Percentiles rank a stretch among this genome's conserved stretches.
These are phyloP conservation scores for Trichomonascaceae sp. DNA, from an alignment of 1,139 yeast species.

Conservation along the genomic window DNA sequence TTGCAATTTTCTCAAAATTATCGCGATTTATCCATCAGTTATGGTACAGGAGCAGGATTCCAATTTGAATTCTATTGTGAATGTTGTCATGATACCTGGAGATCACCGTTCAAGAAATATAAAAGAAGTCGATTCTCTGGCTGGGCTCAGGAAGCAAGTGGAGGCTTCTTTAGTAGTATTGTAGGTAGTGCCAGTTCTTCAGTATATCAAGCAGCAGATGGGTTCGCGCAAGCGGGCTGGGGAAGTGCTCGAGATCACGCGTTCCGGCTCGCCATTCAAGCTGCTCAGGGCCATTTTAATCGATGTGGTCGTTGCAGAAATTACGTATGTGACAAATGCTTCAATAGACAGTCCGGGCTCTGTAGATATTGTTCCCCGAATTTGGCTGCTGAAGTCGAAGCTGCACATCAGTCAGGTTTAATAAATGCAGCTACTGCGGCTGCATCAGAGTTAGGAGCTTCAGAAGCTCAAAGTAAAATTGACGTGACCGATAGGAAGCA, in stretches of 20 bases:
- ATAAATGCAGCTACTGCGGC: neutral
- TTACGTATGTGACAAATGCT: conserved; percentile 1
- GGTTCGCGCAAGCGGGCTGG: conserved; percentile 1
- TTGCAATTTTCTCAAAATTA: conserved; percentile 1
- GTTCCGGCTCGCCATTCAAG: neutral
- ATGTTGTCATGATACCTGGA: conserved; percentile 1
- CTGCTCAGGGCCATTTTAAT: neutral
- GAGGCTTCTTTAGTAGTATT: neutral
- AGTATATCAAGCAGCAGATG: neutral
- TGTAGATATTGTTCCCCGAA: conserved; percentile 2
- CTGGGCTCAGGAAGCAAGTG: neutral
- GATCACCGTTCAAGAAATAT: conserved; percentile 1
- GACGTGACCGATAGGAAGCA: neutral
- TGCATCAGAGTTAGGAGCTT: neutral
- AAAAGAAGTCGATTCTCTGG: conserved; percentile 1
- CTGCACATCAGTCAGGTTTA: neutral
- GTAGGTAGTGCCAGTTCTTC: neutral
- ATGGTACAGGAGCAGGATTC: conserved; percentile 3
- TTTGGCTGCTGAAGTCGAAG: conserved; percentile 4
- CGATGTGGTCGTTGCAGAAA: conserved; percentile 1
- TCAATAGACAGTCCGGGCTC: neutral
- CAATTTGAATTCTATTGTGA: conserved; percentile 4
- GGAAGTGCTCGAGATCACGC: neutral
- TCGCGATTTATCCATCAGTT: neutral
- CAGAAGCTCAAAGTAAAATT: neutral